These are phyloP conservation scores for Schoenoplectus triqueter DNA, from an alignment of 202 grass and related monocot species.

Conservation along the genomic window DNA sequence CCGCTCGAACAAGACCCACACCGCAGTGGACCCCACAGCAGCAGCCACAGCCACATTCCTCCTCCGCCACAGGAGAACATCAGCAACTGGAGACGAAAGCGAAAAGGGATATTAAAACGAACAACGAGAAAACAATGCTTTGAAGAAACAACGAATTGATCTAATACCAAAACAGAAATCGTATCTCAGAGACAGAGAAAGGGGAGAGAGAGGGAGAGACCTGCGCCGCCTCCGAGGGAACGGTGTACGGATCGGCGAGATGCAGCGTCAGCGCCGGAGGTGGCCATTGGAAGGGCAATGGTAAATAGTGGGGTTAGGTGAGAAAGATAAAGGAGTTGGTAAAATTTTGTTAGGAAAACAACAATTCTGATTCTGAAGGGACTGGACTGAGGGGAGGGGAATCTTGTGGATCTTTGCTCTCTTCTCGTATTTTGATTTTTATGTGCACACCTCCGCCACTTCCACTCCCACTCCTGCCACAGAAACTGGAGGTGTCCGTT, in stretches of 20 bases:
- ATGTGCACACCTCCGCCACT: no score
- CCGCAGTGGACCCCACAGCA: conserved; percentile 55
- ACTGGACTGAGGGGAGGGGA: background rate
- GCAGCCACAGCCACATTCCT: conserved; percentile 63
- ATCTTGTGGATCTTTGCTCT: conserved; percentile 9
- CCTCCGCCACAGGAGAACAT: conserved; percentile 90
- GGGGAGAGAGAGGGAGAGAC: conserved; percentile 33
- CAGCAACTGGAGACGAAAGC: conserved; percentile 64
- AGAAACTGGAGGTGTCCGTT: no score
- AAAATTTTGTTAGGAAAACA: no score
- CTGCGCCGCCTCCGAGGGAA: conserved; percentile 84
- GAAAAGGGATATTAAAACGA: background rate
- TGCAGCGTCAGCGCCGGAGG: conserved; percentile 14
- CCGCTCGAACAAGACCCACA: conserved; percentile 89
- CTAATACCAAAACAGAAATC: background rate
- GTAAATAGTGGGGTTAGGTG: conserved; percentile 1
- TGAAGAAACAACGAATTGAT: conserved; percentile 7
- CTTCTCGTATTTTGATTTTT: no score
- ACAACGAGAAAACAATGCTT: background rate
- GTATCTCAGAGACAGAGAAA: conserved; percentile 26
- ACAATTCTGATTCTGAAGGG: background rate
- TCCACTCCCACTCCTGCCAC: no score
- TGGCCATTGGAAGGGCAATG: conserved; percentile 53
- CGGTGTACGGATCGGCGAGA: conserved; percentile 59
- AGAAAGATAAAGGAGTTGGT: background rate